Evolutionary conservation across 352 stramenopile species (phyloP).

Genomic region (Blastocystis sp.): DNA sequence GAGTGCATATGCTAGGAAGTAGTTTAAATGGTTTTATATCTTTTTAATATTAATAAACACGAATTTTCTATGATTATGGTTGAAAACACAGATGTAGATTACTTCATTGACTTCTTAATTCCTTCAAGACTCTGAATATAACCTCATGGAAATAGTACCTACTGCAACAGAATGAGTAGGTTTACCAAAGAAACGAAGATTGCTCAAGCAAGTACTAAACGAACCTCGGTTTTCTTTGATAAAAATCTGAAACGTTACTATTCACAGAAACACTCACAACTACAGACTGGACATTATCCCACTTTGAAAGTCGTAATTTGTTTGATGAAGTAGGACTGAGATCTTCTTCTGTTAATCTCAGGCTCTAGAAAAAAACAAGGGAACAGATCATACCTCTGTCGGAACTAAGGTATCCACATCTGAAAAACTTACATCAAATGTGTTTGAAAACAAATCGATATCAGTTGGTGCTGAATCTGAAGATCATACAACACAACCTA

Average conservation of each 20-base stretch:
- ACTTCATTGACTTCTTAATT: background rate
- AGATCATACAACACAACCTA: background rate
- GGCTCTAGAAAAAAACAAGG: background rate
- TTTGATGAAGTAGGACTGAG: background rate
- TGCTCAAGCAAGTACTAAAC: background rate
- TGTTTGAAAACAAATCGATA: conserved; percentile 17
- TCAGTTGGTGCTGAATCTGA: conserved; percentile 53
- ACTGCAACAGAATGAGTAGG: conserved; percentile 24
- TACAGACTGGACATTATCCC: conserved; percentile 37
- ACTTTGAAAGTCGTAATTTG: conserved; percentile 42
- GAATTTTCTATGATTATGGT: too few relatives aligned
- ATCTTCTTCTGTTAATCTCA: conserved; percentile 18
- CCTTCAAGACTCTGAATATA: conserved; percentile 11
- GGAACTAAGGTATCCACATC: conserved; percentile 45
- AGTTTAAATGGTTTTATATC: background rate
- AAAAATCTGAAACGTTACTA: conserved; percentile 1
- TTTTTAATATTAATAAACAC: background rate
- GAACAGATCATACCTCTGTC: background rate
- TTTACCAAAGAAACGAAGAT: conserved; percentile 57
- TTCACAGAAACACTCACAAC: background rate
- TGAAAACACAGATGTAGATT: background rate
- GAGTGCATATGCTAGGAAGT: background rate
- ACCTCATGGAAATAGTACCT: background rate
- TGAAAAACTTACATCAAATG: conserved; percentile 34
- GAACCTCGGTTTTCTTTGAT: conserved; percentile 53